Base-by-base conservation (phyloP, 169 alveolate species). In the Plasmodium vivax region DNA sequence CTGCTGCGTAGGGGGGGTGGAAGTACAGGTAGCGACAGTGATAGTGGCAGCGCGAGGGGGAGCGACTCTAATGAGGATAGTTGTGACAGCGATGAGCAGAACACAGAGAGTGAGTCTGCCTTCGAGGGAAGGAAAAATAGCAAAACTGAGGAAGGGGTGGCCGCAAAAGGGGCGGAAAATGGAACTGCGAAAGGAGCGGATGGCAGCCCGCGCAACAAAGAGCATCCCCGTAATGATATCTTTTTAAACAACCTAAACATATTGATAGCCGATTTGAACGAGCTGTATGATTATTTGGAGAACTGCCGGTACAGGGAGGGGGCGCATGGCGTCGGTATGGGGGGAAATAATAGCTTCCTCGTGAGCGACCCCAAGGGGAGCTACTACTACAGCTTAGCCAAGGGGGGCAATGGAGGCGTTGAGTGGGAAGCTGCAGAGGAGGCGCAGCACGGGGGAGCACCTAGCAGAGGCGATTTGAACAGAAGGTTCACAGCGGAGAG, bases 231-330 rank as follows among this genome's bases (percentile, higher is more conserved):
- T 30, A 85, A 85, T 8, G 32, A 85, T 41, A 85, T 85, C n/a
- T 74, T 85, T 32, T 73, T 85, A 47, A 85, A 85, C 32, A 85
- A 51, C 19, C 32, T 85, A 85, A 85, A 85, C 68, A 85, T 85
- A 51, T 30, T 85, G 34, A 85, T 85, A n/a, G 32, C 82, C 0
- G 93, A 85, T 34, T 54, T 85, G 58, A 85, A 85, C 43, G 93
- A 85, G 62, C 54, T 85, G 12, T 68, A 85, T 34, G 77, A 74
- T 85, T 85, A 85, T 73, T 51, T 85, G 30, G 93, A 85, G 58
- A 85, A 85, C 58, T 16, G 45, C 32, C 54, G 34, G 41, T 27
- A 34, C 16, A 47, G 9, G n/a, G 74, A 23, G 34, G 85, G 74
- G 56, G 16, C 32, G 19, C 12, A n/a, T 81, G 56, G 10, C 8